Evolutionary conservation across 768 basidiomycete species (phyloP).

Genomic region (Strobilomyces echinocephalus): DNA sequence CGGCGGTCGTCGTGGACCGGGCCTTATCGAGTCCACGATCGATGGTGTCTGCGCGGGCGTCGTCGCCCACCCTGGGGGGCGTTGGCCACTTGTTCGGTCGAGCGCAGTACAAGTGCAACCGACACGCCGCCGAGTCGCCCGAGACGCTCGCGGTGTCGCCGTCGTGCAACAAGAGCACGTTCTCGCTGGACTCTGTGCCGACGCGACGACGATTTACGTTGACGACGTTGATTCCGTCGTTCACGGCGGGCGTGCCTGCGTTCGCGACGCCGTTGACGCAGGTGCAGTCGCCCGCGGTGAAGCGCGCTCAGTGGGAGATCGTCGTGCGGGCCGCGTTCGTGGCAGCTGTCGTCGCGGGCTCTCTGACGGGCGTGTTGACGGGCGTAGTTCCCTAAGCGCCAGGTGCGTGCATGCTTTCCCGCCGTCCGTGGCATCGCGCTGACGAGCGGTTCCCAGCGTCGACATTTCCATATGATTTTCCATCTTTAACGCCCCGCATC

Average conservation of each 20-base stretch:
- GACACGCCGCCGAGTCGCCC: not conserved
- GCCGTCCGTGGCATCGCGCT: not conserved
- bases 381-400: constrained; percentile 1
- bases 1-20: not conserved
- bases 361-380: constrained; percentile 30
- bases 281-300: constrained; percentile 63
- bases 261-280: constrained; percentile 67
- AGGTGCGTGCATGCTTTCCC: too few species aligned
- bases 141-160: not conserved
- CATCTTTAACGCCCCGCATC: too few species aligned
- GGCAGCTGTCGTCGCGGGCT: constrained; percentile 38
- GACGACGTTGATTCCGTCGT: constrained; percentile 24
- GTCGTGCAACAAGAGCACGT: not conserved
- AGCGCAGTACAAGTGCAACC: constrained; percentile 29
- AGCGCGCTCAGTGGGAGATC: constrained; percentile 83
- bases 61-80: not conserved
- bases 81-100: constrained; percentile 17
- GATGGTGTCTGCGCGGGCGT: not conserved
- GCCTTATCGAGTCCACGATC: not conserved
- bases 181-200: not conserved
- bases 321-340: constrained; percentile 55
- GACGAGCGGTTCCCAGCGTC: too few species aligned
- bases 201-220: constrained; percentile 1
- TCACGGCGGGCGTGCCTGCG: constrained; percentile 51
- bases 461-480: too few species aligned